phyloP scores from a whole-genome alignment of 164 flowering plant species.

The Annona squamosa region DNA sequence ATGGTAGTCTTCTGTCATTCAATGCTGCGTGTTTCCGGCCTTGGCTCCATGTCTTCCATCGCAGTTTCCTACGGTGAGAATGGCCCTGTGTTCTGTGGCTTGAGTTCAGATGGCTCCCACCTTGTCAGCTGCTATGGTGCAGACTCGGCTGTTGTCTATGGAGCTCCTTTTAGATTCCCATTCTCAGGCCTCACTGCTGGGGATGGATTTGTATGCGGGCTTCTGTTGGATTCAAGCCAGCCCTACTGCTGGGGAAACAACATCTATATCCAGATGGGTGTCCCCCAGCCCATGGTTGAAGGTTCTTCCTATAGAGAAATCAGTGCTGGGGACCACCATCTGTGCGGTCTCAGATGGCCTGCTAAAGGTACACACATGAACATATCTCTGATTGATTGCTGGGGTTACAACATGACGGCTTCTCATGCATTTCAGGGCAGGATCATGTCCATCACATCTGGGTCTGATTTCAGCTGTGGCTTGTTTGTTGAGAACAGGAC shows the following conservation, averaged over 20 bases:
- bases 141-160: conserved; percentile 67
- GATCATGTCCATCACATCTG: conserved; percentile 72
- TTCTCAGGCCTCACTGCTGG: conserved; percentile 78
- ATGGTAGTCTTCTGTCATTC: conserved; percentile 30
- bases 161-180: conserved; percentile 53
- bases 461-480: conserved; percentile 86
- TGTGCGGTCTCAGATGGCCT: conserved; percentile 71
- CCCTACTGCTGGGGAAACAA: conserved; percentile 97
- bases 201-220: conserved; percentile 92
- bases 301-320: conserved; percentile 62
- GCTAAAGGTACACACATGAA: conserved; percentile 26
- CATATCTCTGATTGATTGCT: conserved; percentile 71
- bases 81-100: conserved; percentile 84
- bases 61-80: conserved; percentile 89
- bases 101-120: conserved; percentile 81
- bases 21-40: conserved; percentile 35
- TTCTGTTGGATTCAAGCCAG: conserved; percentile 49
- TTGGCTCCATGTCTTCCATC: conserved; percentile 91
- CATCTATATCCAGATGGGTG: conserved; percentile 66
- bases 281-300: conserved; percentile 60
- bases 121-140: conserved; percentile 71
- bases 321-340: conserved; percentile 92
- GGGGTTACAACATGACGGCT: conserved; percentile 98
- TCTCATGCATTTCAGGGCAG: conserved; percentile 51
- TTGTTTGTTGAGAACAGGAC: conserved; percentile 60